phyloP scores from a whole-genome alignment of 2,329 filamentous ascomycete genomes.

The Paramyrothecium roridum region DNA sequence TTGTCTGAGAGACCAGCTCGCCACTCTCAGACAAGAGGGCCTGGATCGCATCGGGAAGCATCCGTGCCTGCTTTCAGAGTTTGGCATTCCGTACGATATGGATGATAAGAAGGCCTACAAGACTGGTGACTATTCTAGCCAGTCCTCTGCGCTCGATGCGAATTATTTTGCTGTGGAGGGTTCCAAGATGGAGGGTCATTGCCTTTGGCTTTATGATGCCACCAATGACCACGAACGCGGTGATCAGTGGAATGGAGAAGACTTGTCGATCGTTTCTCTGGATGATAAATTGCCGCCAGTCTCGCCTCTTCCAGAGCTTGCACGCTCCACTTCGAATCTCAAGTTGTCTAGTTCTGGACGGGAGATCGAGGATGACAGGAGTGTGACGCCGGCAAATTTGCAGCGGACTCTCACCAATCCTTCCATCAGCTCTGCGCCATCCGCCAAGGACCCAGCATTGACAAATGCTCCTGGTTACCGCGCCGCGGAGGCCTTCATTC shows the following conservation, averaged over 20 bases:
- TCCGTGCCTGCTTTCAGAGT: conserved; percentile 88
- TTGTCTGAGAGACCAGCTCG: conserved; percentile 84
- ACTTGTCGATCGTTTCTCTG: conserved; percentile 82
- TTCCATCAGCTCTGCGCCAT: conserved; percentile 58
- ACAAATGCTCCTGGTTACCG: conserved; percentile 72
- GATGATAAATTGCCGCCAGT: conserved; percentile 69
- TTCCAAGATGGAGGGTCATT: conserved; percentile 77
- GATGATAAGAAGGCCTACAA: conserved; percentile 94
- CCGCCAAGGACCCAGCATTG: conserved; percentile 52
- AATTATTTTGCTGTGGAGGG: conserved; percentile 93
- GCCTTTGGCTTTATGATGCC: conserved; percentile 82
- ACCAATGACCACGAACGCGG: conserved; percentile 85
- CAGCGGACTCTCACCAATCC: conserved; percentile 67
- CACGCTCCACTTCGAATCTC: conserved; percentile 43
- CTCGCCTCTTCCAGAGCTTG: conserved; percentile 41
- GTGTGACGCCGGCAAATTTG: conserved; percentile 72
- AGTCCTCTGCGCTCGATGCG: conserved; percentile 89
- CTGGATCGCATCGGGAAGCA: conserved; percentile 84
- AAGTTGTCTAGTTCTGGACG: conserved; percentile 23
- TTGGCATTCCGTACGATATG: conserved; percentile 98
- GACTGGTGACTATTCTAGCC: conserved; percentile 91
- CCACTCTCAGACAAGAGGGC: conserved; percentile 79
- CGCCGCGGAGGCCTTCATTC: conserved; percentile 88
- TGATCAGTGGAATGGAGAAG: conserved; percentile 97
- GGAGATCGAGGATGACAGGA: conserved; percentile 48